Base-by-base conservation (phyloP, 2,329 filamentous ascomycete genomes). In the Arthroderma sp. region DNA sequence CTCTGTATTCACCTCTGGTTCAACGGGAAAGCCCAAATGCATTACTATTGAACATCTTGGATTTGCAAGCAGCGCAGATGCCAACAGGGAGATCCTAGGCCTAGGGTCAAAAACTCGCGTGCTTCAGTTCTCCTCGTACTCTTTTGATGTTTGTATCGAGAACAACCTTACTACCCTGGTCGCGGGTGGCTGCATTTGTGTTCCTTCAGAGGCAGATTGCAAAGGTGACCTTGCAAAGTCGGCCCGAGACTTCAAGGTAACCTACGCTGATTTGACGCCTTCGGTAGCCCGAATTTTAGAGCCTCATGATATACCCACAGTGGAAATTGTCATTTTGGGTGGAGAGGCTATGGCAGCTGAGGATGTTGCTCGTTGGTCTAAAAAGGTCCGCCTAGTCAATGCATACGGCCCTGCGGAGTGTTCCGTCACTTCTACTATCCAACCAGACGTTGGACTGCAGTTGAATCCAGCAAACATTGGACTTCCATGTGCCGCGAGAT, bases 111-210 rank as follows among this genome's bases (percentile, higher is more conserved):
- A 37, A 17, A 41, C 52, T 15, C 54, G 58, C 4, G 52, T 94
- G 67, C 78, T 95, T 0, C 89, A 95, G 66, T 94, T 94, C 68
- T 88, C 89, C 2, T 84, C 87, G 4, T 87, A 88, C 0, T 93
- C 88, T 0, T 94, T 94, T 66, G 89, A 94, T 69, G 88, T 94
- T 3, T 91, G 87, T 0, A 84, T 94, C 3, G 93, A 93, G 68
- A 89, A 94, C 67, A 89, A 91, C 7, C 93, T 94, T 9, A 56
- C 52, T 9, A 57, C 60, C 9, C 56, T 63, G 1, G 39, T 53
- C n/a, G 9, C 15, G 15, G 74, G 75, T 53, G 75, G 74, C 13
- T 72, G 70, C 28, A 62, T 77, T 13, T 76, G 73, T 58, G 70
- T 76, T 5, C 74, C 73, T 1, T 70, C 70, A 57, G 63, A 73